Percentiles rank a stretch among this genome's conserved stretches.
Evolutionary conservation across 768 basidiomycete genomes (phyloP).

Genomic region (Trametes gibbosa): DNA sequence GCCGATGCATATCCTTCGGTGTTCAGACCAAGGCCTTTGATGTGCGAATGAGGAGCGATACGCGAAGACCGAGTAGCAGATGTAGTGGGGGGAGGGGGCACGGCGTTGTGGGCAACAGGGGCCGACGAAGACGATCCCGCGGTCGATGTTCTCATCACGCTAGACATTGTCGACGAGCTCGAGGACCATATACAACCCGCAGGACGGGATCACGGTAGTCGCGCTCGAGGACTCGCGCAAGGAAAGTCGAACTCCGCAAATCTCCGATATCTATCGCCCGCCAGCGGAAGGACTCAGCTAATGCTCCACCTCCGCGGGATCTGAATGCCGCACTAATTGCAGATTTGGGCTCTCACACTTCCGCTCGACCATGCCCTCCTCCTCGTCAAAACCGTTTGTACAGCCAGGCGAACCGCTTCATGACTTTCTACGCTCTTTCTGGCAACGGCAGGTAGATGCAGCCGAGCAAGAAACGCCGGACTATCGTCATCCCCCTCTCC

Average conservation of each 20-base stretch:
- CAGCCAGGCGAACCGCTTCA: conserved; percentile 85
- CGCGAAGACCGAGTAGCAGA: conserved; percentile 69
- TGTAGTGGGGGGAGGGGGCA: conserved; percentile 62
- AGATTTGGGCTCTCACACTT: no score
- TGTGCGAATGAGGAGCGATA: conserved; percentile 92
- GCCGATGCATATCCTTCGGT: conserved; percentile 75
- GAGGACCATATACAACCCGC: background rate
- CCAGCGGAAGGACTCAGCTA: background rate
- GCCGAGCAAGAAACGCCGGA: conserved; percentile 89
- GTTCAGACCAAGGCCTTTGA: conserved; percentile 90
- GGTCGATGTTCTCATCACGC: conserved; percentile 20
- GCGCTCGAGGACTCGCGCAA: background rate
- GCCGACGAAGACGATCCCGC: conserved; percentile 27
- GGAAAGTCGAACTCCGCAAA: background rate
- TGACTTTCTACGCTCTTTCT: conserved; percentile 82
- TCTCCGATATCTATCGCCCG: background rate
- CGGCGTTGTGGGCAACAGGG: conserved; percentile 58
- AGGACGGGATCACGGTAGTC: conserved; percentile 1
- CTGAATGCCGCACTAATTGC: no score
- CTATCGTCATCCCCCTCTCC: conserved; percentile 83
- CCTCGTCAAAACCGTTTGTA: conserved; percentile 59
- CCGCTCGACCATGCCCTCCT: conserved; percentile 17
- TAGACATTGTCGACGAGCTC: conserved; percentile 13
- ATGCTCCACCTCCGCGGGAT: background rate
- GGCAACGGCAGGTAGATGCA: conserved; percentile 84